A percentile compares a stretch with the other conserved stretches of the same genome.
phyloP scores from a whole-genome alignment of 306 rosid genomes.

The Prunus padus region DNA sequence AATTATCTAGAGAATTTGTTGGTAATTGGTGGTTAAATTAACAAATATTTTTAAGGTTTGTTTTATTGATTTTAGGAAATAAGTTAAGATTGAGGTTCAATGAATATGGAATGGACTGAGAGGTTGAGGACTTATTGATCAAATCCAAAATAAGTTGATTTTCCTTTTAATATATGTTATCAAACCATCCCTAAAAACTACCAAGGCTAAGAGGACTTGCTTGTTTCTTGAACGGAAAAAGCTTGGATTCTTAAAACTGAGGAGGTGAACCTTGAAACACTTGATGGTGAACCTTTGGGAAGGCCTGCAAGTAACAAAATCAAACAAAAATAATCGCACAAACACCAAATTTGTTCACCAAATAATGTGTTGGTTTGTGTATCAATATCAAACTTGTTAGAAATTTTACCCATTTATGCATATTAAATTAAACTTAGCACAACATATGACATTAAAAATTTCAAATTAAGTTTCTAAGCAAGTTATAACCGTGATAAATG shows the following conservation, averaged over 20 bases:
- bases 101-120: neutral
- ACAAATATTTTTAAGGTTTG: neutral
- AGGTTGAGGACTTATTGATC: neutral
- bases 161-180: neutral
- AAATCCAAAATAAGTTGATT: no score
- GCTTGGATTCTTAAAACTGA: no score
- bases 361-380: no score
- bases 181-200: slow-evolving; percentile 29
- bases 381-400: no score
- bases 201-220: slow-evolving; percentile 42
- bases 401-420: no score
- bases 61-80: neutral
- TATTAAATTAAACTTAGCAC: no score
- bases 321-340: neutral
- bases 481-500: no score
- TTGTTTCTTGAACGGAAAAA: slow-evolving; percentile 26
- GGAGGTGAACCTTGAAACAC: slow-evolving; percentile 40
- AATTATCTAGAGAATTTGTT: neutral
- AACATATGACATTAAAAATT: no score
- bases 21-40: neutral
- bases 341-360: no score
- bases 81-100: neutral
- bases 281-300: slow-evolving; percentile 59
- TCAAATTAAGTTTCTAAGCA: no score
- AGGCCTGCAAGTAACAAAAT: slow-evolving; percentile 20